Conservation (phyloP, 177 flowering plant species). For the Vitis hybrid region DNA sequence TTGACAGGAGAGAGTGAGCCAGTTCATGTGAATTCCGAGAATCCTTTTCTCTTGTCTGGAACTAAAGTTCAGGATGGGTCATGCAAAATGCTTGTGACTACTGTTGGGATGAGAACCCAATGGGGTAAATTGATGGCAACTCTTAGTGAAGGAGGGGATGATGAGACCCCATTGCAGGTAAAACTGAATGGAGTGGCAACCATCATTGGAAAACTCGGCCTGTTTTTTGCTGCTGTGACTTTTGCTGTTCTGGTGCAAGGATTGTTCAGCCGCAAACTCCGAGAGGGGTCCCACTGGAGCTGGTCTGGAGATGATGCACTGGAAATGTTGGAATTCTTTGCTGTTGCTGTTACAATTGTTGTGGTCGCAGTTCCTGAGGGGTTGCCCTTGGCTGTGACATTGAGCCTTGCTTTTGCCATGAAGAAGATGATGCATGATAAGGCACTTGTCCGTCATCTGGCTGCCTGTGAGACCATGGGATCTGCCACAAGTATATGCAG, state of each 20-base stretch:
- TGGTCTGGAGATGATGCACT: slow-evolving; percentile 86
- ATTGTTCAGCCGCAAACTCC: slow-evolving; percentile 56
- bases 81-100: slow-evolving; percentile 91
- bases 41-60: slow-evolving; percentile 91
- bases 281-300: slow-evolving; percentile 62
- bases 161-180: slow-evolving; percentile 97
- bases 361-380: slow-evolving; percentile 99
- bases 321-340: slow-evolving; percentile 83
- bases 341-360: slow-evolving; percentile 94
- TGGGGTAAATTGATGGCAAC: slow-evolving; percentile 99
- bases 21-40: slow-evolving; percentile 42
- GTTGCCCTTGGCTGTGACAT: slow-evolving; percentile 87
- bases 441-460: slow-evolving; percentile 91
- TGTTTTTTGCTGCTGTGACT: slow-evolving; percentile 91
- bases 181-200: slow-evolving; percentile 96
- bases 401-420: slow-evolving; percentile 99
- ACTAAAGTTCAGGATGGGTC: slow-evolving; percentile 96
- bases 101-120: slow-evolving; percentile 98
- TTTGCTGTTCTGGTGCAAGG: slow-evolving; percentile 88
- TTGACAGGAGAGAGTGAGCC: slow-evolving; percentile 95
- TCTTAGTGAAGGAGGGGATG: slow-evolving; percentile 95
- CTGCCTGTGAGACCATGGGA: slow-evolving; percentile 99
- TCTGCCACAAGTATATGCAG: slow-evolving; percentile 92
- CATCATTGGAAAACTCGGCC: slow-evolving; percentile 89
- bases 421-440: slow-evolving; percentile 98